phyloP scores from a whole-genome alignment of 2,329 filamentous ascomycete species.

The Didymella pinodella region DNA sequence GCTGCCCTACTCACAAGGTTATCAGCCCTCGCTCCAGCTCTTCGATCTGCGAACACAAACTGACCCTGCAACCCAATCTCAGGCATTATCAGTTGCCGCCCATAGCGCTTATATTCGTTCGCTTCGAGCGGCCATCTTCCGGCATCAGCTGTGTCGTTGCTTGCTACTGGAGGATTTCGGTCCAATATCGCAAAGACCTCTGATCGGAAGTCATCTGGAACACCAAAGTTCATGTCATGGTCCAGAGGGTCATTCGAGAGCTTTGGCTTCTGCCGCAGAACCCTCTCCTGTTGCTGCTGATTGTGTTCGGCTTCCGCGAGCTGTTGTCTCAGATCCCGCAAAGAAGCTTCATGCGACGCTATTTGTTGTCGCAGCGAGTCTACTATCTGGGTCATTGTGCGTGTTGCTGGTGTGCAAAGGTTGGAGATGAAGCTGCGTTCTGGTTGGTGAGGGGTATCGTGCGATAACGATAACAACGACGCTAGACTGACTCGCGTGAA shows the following conservation, averaged over 20 bases:
- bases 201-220: conserved; percentile 54
- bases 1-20: conserved; percentile 66
- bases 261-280: conserved; percentile 30
- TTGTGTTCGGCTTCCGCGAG: conserved; percentile 53
- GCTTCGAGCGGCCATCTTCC: conserved; percentile 70
- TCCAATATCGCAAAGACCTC: conserved; percentile 52
- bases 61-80: conserved; percentile 77
- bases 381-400: conserved; percentile 32
- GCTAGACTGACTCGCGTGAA: conserved; percentile 2
- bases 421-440: conserved; percentile 1
- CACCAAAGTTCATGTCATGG: conserved; percentile 51
- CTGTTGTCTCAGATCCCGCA: conserved; percentile 52
- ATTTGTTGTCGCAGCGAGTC: conserved; percentile 54
- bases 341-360: conserved; percentile 52
- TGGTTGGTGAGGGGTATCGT: conserved; percentile 14
- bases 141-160: neutral
- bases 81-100: conserved; percentile 87
- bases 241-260: conserved; percentile 37
- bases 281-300: conserved; percentile 37
- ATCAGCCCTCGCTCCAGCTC: neutral
- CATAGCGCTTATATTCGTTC: conserved; percentile 86
- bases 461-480: conserved; percentile 4
- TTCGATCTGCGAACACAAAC: conserved; percentile 10
- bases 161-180: conserved; percentile 17
- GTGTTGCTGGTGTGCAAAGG: conserved; percentile 1